phyloP scores from a whole-genome alignment of 1,139 yeast genomes.

The Wickerhamomyces sp. region DNA sequence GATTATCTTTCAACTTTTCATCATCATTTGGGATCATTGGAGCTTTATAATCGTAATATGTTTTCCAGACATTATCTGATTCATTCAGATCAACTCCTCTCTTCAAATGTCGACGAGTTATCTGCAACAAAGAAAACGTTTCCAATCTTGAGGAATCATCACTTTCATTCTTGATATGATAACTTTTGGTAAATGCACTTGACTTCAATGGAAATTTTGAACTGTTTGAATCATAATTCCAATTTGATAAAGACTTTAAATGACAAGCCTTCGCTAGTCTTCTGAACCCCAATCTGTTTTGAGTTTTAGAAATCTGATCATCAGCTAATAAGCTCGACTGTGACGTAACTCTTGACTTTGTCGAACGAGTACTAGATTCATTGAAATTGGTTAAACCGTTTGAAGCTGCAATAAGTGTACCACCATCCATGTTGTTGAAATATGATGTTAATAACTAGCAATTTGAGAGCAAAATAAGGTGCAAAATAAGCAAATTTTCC shows the following conservation, averaged over 20 bases:
- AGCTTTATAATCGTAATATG: slow-evolving; percentile 3
- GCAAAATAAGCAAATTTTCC: too few species aligned
- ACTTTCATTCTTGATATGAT: background rate
- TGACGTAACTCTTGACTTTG: slow-evolving; percentile 17
- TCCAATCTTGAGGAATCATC: slow-evolving; percentile 9
- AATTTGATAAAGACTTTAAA: slow-evolving; percentile 8
- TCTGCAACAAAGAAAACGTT: slow-evolving; percentile 7
- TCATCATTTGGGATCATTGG: background rate
- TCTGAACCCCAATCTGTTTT: slow-evolving; percentile 21
- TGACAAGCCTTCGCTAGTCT: slow-evolving; percentile 25
- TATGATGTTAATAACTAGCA: too few species aligned
- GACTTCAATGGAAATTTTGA: background rate
- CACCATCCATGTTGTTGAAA: background rate
- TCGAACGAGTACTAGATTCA: slow-evolving; percentile 6
- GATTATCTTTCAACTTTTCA: background rate
- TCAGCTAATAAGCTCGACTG: slow-evolving; percentile 16
- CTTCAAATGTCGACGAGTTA: slow-evolving; percentile 4
- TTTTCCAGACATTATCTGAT: slow-evolving; percentile 1
- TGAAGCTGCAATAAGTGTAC: background rate
- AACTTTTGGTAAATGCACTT: background rate
- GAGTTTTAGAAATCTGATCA: background rate
- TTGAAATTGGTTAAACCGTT: background rate
- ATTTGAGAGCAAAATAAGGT: too few species aligned
- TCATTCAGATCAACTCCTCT: background rate
- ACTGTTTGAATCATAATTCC: slow-evolving; percentile 3